Evolutionary conservation across 2,329 filamentous ascomycete species (phyloP).

Genomic region (Chrysoporthe austroafricana): DNA sequence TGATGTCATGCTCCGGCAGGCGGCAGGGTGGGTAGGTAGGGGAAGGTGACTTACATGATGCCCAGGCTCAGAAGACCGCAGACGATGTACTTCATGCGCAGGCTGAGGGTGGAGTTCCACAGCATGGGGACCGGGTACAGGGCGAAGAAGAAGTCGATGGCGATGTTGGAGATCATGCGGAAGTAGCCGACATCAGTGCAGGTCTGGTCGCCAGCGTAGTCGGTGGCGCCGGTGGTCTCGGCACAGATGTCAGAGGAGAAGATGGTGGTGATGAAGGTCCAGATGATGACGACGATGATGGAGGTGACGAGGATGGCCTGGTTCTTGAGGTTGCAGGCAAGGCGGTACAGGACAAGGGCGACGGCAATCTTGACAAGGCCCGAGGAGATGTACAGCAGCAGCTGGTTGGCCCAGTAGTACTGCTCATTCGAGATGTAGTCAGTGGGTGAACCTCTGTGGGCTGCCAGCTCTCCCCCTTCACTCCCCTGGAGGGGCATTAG

Average conservation of each 20-base stretch:
- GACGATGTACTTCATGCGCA: conserved; percentile 35
- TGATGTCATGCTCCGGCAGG: too few species aligned
- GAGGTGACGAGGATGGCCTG: conserved; percentile 34
- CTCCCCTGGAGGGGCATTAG: not conserved
- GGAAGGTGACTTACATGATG: conserved; percentile 35
- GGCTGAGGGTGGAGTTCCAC: conserved; percentile 35
- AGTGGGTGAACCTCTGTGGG: too few species aligned
- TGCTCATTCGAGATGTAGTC: conserved; percentile 23
- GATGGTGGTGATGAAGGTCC: conserved; percentile 31
- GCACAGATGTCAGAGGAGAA: conserved; percentile 39
- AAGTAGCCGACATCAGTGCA: conserved; percentile 38
- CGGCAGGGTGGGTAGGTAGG: too few species aligned
- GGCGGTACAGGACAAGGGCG: conserved; percentile 39
- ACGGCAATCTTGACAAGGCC: conserved; percentile 40
- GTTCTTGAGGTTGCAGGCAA: conserved; percentile 33
- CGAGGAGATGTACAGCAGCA: conserved; percentile 38
- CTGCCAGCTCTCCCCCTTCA: not conserved
- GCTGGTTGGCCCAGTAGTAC: conserved; percentile 39
- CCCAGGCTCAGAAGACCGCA: conserved; percentile 38
- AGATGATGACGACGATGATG: conserved; percentile 13
- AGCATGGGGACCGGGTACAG: conserved; percentile 38
- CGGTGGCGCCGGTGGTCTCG: conserved; percentile 33
- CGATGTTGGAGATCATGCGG: conserved; percentile 40
- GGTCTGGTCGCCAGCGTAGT: conserved; percentile 36
- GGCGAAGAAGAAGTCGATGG: conserved; percentile 42